Evolutionary conservation across 2,329 filamentous ascomycete species (phyloP).

Genomic region (Phoma herbarum): DNA sequence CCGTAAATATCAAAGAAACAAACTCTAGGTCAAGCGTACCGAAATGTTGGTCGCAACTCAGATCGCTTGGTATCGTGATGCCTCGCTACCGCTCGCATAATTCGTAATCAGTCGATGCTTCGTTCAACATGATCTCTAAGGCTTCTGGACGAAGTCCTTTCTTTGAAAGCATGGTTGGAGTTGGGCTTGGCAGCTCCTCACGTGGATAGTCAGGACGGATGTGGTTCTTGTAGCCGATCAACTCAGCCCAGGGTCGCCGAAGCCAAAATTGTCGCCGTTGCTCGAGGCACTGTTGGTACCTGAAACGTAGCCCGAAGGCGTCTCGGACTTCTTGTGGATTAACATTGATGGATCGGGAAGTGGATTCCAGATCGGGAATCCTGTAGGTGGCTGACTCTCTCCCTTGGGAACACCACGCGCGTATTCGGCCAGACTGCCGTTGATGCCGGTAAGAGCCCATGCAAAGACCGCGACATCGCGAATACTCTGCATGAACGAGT

Average conservation of each 20-base stretch:
- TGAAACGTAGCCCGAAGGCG: slow-evolving; percentile 48
- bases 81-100: slow-evolving; percentile 18
- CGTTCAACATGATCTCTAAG: slow-evolving; percentile 16
- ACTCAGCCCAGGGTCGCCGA: slow-evolving; percentile 48
- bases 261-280: slow-evolving; percentile 44
- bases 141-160: background rate
- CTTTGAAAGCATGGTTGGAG: background rate
- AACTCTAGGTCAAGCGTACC: slow-evolving; percentile 28
- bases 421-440: slow-evolving; percentile 74
- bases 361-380: slow-evolving; percentile 67
- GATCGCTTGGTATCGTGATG: slow-evolving; percentile 27
- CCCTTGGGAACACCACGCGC: slow-evolving; percentile 68
- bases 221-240: slow-evolving; percentile 19
- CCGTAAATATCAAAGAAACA: slow-evolving; percentile 20
- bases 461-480: slow-evolving; percentile 88
- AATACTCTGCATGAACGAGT: slow-evolving; percentile 79
- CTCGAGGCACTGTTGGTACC: slow-evolving; percentile 45
- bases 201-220: background rate
- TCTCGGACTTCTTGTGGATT: slow-evolving; percentile 35
- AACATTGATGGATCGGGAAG: slow-evolving; percentile 27
- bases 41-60: slow-evolving; percentile 25
- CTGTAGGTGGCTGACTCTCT: slow-evolving; percentile 69
- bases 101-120: slow-evolving; percentile 16
- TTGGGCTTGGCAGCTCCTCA: background rate
- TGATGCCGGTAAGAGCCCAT: slow-evolving; percentile 83